These are phyloP conservation scores for Aphanomyces astaci DNA, from an alignment of 352 stramenopile genomes.

Conservation along the genomic window DNA sequence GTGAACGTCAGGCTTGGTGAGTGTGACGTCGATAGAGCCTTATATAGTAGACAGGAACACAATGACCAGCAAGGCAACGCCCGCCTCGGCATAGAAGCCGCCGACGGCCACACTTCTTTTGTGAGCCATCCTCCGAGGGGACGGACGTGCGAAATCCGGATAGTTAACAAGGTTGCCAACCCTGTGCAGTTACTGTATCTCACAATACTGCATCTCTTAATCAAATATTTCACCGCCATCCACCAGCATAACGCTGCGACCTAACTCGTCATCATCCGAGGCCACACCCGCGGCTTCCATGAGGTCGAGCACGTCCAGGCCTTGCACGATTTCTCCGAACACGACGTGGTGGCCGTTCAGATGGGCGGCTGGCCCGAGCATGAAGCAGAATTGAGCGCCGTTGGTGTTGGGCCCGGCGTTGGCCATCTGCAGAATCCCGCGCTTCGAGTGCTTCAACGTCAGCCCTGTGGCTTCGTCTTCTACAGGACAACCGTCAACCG, in stretches of 20 bases:
- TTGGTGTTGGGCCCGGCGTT: constrained; percentile 88
- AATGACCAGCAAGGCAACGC: background rate
- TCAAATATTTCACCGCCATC: constrained; percentile 21
- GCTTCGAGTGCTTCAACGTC: constrained; percentile 65
- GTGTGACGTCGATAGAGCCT: no score
- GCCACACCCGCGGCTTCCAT: background rate
- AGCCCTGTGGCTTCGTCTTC: constrained; percentile 93
- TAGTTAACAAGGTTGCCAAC: no score
- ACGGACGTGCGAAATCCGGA: no score
- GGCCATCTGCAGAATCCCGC: constrained; percentile 85
- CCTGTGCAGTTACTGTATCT: no score
- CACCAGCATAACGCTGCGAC: constrained; percentile 17
- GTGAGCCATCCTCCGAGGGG: no score
- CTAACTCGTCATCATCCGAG: background rate
- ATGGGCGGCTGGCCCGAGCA: constrained; percentile 11
- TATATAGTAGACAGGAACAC: background rate
- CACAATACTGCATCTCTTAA: no score
- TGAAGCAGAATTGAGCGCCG: constrained; percentile 94
- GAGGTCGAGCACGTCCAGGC: constrained; percentile 11
- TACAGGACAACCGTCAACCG: constrained; percentile 4
- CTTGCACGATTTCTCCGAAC: constrained; percentile 23
- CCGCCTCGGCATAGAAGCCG: background rate
- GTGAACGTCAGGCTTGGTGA: no score
- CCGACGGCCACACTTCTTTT: background rate
- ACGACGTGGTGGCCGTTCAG: constrained; percentile 24